Base-by-base conservation (phyloP, 108 stramenopile genomes). In the Cyclostephanos invisitatus region DNA sequence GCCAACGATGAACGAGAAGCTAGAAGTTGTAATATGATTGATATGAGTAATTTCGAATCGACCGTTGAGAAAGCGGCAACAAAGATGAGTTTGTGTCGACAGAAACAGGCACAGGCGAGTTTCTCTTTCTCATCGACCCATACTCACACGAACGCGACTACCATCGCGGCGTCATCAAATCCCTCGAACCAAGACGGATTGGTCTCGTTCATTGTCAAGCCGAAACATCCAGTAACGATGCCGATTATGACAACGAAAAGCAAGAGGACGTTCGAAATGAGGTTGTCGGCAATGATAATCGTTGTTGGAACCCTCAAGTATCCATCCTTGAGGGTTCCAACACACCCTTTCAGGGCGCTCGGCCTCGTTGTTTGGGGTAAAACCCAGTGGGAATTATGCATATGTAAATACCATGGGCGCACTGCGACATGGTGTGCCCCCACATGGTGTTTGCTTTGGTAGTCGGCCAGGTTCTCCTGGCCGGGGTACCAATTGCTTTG, bases 1-100 rank as follows among this genome's bases (percentile, higher is more conserved):
- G 7, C 90, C 92, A 58, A 91, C 72, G 29, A 93, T n/a, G 37
- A 90, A 84, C 21, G 81, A 80, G 47, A 82, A 63, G 24, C 77
- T 76, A 32, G 59, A 20, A 59, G 17, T 80, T 78, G 40, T 40
- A 11, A 40, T 56, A 75, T 32, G 0, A 64, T 27, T 25, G 72
- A 74, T 24, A 20, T 37, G 61, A 2, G 74, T 56, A 1, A 40
- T 22, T 18, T 22, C 71, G 57, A 42, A 56, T 58, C 36, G 27
- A 35, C 15, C 22, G 68, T 22, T 18, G 24, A 6, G 46, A 15
- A 60, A 9, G 48, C 58, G 29, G 25, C 56, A 25, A 61, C 21
- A 10, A 32, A 12, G 2, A 29, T 6, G 3, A 46, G 29, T 8
- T 65, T 11, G n/a, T 29, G 22, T 5, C 58, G 27, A 2, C 55